A percentile compares a stretch with the other conserved stretches of the same genome.
These are phyloP conservation scores for Solanum hybrid DNA, from an alignment of 305 asterid genomes.

Conservation along the genomic window DNA sequence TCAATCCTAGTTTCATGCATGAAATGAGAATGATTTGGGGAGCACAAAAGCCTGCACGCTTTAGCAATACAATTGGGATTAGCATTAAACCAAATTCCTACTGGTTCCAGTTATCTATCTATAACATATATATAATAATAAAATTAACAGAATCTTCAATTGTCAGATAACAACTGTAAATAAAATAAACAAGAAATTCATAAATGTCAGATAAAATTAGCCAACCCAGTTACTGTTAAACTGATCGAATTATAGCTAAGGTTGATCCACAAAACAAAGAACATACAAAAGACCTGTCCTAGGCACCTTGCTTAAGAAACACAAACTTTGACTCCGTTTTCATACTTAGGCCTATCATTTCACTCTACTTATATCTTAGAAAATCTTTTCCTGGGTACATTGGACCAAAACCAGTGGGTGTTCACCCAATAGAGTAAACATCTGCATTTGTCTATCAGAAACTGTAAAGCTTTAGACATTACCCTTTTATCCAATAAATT, in stretches of 20 bases:
- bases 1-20: not conserved
- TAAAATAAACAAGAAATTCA: not conserved
- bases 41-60: not conserved
- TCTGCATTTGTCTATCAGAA: not conserved
- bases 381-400: not conserved
- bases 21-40: not conserved
- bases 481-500: not conserved
- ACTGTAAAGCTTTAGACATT: not conserved
- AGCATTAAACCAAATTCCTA: not conserved
- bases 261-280: not conserved
- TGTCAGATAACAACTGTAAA: not conserved
- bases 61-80: not conserved
- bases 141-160: not conserved
- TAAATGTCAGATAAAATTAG: not conserved
- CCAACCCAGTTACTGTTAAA: not conserved
- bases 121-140: not conserved
- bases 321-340: not conserved
- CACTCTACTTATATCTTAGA: not conserved
- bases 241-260: not conserved
- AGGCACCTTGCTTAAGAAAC: not conserved
- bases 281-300: not conserved
- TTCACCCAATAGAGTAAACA: not conserved
- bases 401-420: not conserved
- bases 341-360: not conserved
- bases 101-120: not conserved